A percentile compares a stretch with the other conserved stretches of the same genome.
These are phyloP conservation scores for Globisporangium canariense DNA, from an alignment of 352 stramenopile species.

Conservation along the genomic window DNA sequence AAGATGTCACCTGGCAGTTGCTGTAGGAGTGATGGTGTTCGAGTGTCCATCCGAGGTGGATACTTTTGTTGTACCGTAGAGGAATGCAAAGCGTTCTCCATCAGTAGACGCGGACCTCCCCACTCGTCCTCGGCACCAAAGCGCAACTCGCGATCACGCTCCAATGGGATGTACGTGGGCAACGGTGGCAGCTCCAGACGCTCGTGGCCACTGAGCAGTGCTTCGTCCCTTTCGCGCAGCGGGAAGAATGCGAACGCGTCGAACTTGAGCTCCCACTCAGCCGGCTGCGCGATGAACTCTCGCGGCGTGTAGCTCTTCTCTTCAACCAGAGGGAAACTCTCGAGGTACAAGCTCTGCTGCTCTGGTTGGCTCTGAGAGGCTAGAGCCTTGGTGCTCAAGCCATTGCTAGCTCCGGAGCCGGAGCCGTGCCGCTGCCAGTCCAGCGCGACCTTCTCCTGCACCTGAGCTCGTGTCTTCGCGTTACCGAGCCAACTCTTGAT, in stretches of 20 bases:
- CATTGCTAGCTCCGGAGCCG: background rate
- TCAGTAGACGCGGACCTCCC: conserved; percentile 4
- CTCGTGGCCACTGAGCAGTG: conserved; percentile 62
- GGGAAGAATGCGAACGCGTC: conserved; percentile 62
- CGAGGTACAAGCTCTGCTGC: conserved; percentile 26
- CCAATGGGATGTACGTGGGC: conserved; percentile 56
- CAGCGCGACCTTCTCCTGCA: conserved; percentile 57
- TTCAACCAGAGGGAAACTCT: conserved; percentile 61
- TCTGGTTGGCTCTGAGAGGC: background rate
- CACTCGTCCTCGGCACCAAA: conserved; percentile 49
- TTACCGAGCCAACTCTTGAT: conserved; percentile 54
- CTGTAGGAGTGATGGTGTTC: conserved; percentile 33
- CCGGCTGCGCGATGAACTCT: conserved; percentile 32
- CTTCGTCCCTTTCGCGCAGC: conserved; percentile 61
- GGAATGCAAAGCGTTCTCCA: background rate
- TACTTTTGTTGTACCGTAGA: background rate
- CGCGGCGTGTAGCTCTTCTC: conserved; percentile 42
- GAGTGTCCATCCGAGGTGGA: conserved; percentile 10
- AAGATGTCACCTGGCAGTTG: conserved; percentile 49
- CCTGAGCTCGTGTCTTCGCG: conserved; percentile 39
- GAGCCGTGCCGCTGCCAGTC: conserved; percentile 37
- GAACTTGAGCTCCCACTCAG: conserved; percentile 44
- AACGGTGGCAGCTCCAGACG: conserved; percentile 48
- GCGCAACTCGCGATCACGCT: conserved; percentile 35
- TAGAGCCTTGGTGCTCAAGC: too few relatives aligned